A percentile compares a stretch with the other conserved stretches of the same genome.
Evolutionary conservation across 2,329 filamentous ascomycete genomes (phyloP).

Genomic region (Elsinoe ampelina): DNA sequence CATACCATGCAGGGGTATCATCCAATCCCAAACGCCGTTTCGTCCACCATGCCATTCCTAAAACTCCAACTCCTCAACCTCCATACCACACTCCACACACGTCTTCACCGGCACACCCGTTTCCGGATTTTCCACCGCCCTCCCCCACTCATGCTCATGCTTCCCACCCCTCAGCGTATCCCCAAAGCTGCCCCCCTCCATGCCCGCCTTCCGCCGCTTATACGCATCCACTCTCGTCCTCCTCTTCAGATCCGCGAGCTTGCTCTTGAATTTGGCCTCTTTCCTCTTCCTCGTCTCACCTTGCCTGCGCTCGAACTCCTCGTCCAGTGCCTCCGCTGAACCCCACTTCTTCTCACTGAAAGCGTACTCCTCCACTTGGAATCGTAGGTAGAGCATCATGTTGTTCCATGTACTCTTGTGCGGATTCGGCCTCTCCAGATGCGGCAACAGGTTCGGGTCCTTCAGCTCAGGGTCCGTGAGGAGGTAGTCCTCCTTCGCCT

Average conservation of each 20-base stretch:
- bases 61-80: constrained; percentile 57
- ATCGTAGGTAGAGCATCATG: constrained; percentile 96
- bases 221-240: constrained; percentile 87
- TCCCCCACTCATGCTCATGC: constrained; percentile 83
- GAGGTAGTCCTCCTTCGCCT: constrained; percentile 90
- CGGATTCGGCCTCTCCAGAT: constrained; percentile 82
- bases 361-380: constrained; percentile 89
- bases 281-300: constrained; percentile 16
- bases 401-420: constrained; percentile 95
- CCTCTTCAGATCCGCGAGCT: constrained; percentile 83
- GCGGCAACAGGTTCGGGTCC: constrained; percentile 76
- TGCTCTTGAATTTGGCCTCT: constrained; percentile 72
- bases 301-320: constrained; percentile 18
- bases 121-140: constrained; percentile 48
- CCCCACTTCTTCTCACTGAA: constrained; percentile 82
- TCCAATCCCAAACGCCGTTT: constrained; percentile 1
- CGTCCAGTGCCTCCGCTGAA: constrained; percentile 32
- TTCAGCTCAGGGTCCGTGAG: constrained; percentile 91
- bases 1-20: constrained; percentile 15
- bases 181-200: constrained; percentile 54
- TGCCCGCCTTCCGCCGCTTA: constrained; percentile 55
- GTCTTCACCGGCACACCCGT: constrained; percentile 72
- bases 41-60: constrained; percentile 26
- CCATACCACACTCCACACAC: constrained; percentile 57
- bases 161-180: constrained; percentile 59